Conservation (phyloP, 2,329 filamentous ascomycete species). For the Botrytis hyacinthi region DNA sequence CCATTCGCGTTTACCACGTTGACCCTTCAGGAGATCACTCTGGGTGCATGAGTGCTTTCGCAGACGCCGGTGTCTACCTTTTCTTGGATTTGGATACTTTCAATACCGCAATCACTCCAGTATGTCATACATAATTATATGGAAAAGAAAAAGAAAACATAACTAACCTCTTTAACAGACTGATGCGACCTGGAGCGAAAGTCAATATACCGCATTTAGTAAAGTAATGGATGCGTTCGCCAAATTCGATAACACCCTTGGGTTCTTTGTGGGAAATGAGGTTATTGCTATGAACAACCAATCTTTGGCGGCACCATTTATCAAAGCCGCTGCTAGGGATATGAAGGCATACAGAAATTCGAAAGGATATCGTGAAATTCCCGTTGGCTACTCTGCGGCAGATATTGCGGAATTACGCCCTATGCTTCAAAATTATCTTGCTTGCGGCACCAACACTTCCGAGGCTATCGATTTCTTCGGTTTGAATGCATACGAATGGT, state of each 20-base stretch:
- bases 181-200: conserved; percentile 67
- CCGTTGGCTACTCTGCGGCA: conserved; percentile 82
- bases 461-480: conserved; percentile 81
- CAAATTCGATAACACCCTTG: conserved; percentile 73
- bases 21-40: conserved; percentile 68
- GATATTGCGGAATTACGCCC: conserved; percentile 70
- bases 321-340: conserved; percentile 78
- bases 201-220: conserved; percentile 57
- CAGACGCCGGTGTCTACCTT: conserved; percentile 77
- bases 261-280: conserved; percentile 87
- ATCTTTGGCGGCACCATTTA: conserved; percentile 69
- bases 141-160: background rate
- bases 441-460: conserved; percentile 67
- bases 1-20: conserved; percentile 87
- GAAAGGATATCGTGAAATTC: conserved; percentile 77
- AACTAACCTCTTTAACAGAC: conserved; percentile 43
- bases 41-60: conserved; percentile 78
- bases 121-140: conserved; percentile 38
- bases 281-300: conserved; percentile 65
- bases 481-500: conserved; percentile 84
- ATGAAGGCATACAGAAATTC: conserved; percentile 76
- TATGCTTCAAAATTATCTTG: conserved; percentile 68
- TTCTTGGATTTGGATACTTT: conserved; percentile 82
- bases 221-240: conserved; percentile 37
- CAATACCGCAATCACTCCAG: conserved; percentile 63